A percentile compares a stretch with the other conserved stretches of the same genome.
phyloP scores from a whole-genome alignment of 768 basidiomycete species.

The Royoungia palumana region DNA sequence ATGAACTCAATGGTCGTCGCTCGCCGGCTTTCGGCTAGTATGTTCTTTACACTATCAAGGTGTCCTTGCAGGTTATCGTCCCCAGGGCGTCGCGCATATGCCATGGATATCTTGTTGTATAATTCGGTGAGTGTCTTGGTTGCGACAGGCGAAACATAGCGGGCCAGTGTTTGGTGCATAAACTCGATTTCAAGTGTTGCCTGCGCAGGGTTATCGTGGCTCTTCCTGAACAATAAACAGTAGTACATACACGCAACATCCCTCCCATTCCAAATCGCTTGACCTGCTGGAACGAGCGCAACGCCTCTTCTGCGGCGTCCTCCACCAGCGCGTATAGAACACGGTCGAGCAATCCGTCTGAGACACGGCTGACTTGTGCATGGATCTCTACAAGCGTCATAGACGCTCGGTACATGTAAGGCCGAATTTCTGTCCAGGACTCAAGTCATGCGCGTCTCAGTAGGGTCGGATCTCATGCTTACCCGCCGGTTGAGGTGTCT shows the following conservation, averaged over 20 bases:
- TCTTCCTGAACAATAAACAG: background rate
- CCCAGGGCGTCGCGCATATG: slow-evolving; percentile 81
- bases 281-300: slow-evolving; percentile 84
- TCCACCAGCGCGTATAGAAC: slow-evolving; percentile 78
- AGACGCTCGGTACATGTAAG: slow-evolving; percentile 88
- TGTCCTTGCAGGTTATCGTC: slow-evolving; percentile 84
- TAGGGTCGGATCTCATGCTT: slow-evolving; percentile 14
- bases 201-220: slow-evolving; percentile 37
- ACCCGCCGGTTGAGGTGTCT: slow-evolving; percentile 91
- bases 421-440: slow-evolving; percentile 70
- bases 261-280: slow-evolving; percentile 96
- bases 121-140: slow-evolving; percentile 85
- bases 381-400: slow-evolving; percentile 90
- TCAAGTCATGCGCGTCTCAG: background rate
- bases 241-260: slow-evolving; percentile 80
- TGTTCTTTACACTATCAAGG: slow-evolving; percentile 89
- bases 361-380: slow-evolving; percentile 79
- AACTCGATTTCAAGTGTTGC: slow-evolving; percentile 99
- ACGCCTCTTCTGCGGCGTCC: slow-evolving; percentile 77
- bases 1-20: slow-evolving; percentile 94
- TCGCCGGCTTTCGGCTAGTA: slow-evolving; percentile 79
- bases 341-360: slow-evolving; percentile 79
- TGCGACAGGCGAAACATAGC: slow-evolving; percentile 79
- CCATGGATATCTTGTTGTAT: slow-evolving; percentile 92
- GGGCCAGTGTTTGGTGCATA: slow-evolving; percentile 91